These are phyloP conservation scores for Moesziomyces sp. DNA, from an alignment of 1,284 basidiomycete genomes.

Conservation along the genomic window DNA sequence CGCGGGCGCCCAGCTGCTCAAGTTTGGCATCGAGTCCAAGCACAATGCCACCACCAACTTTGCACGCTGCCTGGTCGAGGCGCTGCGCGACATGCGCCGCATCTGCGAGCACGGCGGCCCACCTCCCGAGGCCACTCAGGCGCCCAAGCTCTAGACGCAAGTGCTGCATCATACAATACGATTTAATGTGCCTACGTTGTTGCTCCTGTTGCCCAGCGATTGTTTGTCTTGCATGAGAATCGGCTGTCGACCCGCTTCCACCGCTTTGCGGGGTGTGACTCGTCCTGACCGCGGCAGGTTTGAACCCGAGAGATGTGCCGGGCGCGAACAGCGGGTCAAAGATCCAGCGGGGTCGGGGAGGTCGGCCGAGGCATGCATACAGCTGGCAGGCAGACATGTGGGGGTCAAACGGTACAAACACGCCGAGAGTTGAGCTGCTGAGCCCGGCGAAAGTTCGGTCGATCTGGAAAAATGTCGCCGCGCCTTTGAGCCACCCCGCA, in stretches of 20 bases:
- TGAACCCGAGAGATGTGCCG: no score
- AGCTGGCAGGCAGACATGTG: constrained; percentile 2
- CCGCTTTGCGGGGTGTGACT: no score
- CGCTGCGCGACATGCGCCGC: constrained; percentile 78
- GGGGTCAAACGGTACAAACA: constrained; percentile 4
- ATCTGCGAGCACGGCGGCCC: constrained; percentile 71
- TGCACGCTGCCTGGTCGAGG: constrained; percentile 76
- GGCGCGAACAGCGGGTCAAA: no score
- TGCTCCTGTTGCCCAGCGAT: no score
- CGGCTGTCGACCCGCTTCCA: no score
- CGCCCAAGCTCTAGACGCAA: constrained; percentile 42
- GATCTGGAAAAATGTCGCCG: constrained; percentile 4
- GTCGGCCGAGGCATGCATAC: no score
- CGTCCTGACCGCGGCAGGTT: no score
- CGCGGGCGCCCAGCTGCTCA: constrained; percentile 81
- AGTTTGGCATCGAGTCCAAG: constrained; percentile 96
- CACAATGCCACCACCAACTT: constrained; percentile 80
- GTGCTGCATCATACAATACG: no score
- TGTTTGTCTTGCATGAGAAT: no score
- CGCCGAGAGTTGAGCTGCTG: constrained; percentile 1
- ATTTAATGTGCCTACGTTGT: no score
- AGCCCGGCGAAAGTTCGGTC: constrained; percentile 29
- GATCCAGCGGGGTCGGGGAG: no score
- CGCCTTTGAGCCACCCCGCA: neutral
- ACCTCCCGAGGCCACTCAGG: constrained; percentile 33